phyloP scores from a whole-genome alignment of 345 rosid genomes.

The Schrenkiella parvula region DNA sequence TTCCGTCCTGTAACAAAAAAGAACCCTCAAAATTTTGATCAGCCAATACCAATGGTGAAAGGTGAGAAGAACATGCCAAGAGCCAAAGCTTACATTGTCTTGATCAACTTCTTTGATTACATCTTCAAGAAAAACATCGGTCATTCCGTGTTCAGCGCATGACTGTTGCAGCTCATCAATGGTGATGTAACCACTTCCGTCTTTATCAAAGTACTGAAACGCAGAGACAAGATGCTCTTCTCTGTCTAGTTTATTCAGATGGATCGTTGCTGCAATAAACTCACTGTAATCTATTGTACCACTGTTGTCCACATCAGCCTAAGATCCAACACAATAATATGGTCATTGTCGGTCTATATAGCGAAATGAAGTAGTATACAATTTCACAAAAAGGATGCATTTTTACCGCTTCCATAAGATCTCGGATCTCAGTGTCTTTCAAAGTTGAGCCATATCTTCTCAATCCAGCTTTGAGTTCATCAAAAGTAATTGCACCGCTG shows the following conservation, averaged over 20 bases:
- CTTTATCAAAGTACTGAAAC: constrained; percentile 93
- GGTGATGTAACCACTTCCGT: constrained; percentile 93
- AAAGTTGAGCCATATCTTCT: constrained; percentile 93
- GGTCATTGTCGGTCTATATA: not conserved
- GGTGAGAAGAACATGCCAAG: not conserved
- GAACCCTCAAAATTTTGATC: not conserved
- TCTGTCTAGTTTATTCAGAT: constrained; percentile 91
- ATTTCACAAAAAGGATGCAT: not conserved
- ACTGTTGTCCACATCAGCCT: constrained; percentile 99
- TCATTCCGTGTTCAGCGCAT: constrained; percentile 88
- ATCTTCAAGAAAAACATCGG: constrained; percentile 87
- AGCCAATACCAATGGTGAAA: not conserved
- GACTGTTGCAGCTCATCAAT: constrained; percentile 98
- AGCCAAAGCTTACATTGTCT: constrained; percentile 65
- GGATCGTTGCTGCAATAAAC: constrained; percentile 96
- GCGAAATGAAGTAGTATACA: not conserved
- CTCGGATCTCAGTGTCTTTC: constrained; percentile 89
- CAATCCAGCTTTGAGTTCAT: constrained; percentile 96
- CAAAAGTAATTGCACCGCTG: constrained; percentile 97
- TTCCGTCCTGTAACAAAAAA: constrained; percentile 59
- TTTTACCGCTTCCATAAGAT: constrained; percentile 97
- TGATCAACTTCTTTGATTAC: constrained; percentile 95
- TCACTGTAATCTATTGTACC: constrained; percentile 98
- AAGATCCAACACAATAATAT: constrained; percentile 2
- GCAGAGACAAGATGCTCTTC: constrained; percentile 99